Evolutionary conservation across 176 grass and related monocot genomes (phyloP).

Genomic region (Bromus sterilis): DNA sequence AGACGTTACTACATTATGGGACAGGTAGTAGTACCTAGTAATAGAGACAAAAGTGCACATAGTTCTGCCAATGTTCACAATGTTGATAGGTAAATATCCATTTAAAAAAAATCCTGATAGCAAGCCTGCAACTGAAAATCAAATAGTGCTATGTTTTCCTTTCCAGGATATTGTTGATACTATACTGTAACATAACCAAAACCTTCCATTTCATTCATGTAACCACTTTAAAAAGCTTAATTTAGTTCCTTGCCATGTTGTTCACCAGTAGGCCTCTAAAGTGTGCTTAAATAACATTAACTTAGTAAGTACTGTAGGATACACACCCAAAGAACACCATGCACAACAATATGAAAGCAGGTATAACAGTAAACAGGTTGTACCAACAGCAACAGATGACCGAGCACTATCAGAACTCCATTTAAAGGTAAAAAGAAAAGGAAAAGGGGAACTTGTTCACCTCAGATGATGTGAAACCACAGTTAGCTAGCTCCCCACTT

Average conservation of each 20-base stretch:
- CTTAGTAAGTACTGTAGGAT: not conserved
- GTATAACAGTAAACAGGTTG: not conserved
- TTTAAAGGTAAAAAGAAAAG: not conserved
- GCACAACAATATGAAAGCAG: not conserved
- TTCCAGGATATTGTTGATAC: not conserved
- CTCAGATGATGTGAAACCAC: constrained; percentile 47
- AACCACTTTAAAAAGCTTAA: not conserved
- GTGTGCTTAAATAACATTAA: not conserved
- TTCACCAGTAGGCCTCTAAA: not conserved
- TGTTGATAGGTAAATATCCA: not conserved
- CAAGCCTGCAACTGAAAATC: not conserved
- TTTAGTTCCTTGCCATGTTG: not conserved
- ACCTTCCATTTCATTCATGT: not conserved
- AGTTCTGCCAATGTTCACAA: not conserved
- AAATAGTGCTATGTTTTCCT: not conserved
- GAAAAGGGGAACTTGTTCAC: constrained; percentile 13
- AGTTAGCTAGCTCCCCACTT: constrained; percentile 59
- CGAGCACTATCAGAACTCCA: not conserved
- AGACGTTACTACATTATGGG: no score
- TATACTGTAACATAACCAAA: not conserved
- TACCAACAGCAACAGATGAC: not conserved
- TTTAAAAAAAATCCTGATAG: not conserved
- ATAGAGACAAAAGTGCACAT: not conserved
- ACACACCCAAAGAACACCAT: not conserved
- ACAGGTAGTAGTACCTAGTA: no score